Evolutionary conservation across 768 basidiomycete genomes (phyloP).

Genomic region (Suillus bovinus): DNA sequence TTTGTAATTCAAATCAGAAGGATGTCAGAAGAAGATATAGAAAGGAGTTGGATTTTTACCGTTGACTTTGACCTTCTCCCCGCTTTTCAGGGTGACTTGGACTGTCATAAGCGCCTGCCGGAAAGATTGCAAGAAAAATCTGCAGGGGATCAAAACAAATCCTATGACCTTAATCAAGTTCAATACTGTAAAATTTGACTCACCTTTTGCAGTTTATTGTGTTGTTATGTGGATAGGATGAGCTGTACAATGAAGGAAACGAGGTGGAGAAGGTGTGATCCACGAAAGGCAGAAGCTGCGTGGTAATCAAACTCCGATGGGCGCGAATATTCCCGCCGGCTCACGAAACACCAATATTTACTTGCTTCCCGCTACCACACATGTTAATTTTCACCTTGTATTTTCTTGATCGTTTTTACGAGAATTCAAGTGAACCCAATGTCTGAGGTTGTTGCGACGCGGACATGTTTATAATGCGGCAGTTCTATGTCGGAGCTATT

Average conservation of each 20-base stretch:
- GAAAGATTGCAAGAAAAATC: constrained; percentile 31
- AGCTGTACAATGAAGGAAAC: constrained; percentile 33
- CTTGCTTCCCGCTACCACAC: too few species aligned
- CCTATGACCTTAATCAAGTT: not conserved
- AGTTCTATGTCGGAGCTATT: constrained; percentile 2
- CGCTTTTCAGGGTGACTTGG: constrained; percentile 69
- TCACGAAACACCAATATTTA: not conserved
- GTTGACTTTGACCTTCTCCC: constrained; percentile 83
- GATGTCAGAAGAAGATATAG: constrained; percentile 18
- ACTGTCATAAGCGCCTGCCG: constrained; percentile 25
- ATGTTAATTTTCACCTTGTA: not conserved
- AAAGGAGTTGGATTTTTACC: constrained; percentile 49
- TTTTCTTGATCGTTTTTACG: not conserved
- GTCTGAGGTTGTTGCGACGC: not conserved
- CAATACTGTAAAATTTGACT: constrained; percentile 20
- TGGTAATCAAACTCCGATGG: constrained; percentile 36
- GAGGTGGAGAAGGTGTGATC: constrained; percentile 37
- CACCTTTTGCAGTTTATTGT: constrained; percentile 20
- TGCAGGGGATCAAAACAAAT: constrained; percentile 8
- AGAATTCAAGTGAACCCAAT: not conserved
- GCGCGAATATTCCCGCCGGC: constrained; percentile 32
- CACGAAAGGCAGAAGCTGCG: constrained; percentile 29
- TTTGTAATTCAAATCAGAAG: constrained; percentile 42
- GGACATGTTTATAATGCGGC: not conserved
- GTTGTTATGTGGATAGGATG: constrained; percentile 24